Conservation (phyloP, 306 rosid species). For the Malus asiatica region DNA sequence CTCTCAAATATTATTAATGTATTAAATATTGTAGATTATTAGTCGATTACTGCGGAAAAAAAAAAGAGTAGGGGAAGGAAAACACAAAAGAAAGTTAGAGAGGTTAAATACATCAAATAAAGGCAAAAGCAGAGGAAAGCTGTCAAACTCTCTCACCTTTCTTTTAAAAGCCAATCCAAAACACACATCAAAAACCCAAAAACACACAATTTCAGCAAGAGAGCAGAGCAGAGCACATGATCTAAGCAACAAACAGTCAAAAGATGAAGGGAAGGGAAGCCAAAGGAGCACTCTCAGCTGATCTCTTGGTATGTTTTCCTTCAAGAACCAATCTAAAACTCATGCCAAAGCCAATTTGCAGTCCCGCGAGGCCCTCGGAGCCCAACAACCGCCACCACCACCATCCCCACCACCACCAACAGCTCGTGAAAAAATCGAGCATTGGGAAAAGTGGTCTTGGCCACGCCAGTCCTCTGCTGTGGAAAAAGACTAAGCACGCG, state of each 20-base stretch:
- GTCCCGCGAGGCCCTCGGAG: constrained; percentile 66
- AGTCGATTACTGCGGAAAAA: neutral
- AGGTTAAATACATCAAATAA: constrained; percentile 16
- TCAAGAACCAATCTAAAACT: constrained; percentile 63
- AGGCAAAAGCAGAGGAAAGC: constrained; percentile 49
- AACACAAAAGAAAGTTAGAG: neutral
- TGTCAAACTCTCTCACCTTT: constrained; percentile 37
- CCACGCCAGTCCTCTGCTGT: constrained; percentile 56
- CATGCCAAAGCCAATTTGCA: constrained; percentile 76
- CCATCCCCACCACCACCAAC: neutral
- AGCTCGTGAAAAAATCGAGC: constrained; percentile 36
- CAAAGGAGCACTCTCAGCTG: constrained; percentile 57
- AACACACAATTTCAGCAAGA: neutral
- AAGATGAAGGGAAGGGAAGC: constrained; percentile 46
- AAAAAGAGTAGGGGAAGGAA: constrained; percentile 21
- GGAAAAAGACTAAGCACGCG: constrained; percentile 68
- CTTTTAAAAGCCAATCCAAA: constrained; percentile 37
- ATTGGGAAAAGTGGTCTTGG: constrained; percentile 28
- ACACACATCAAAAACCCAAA: constrained; percentile 2
- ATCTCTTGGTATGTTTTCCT: constrained; percentile 84
- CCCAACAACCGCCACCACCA: constrained; percentile 16
- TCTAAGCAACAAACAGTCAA: constrained; percentile 9
- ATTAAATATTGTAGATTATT: neutral
- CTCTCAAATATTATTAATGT: too few species aligned
- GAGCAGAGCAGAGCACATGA: constrained; percentile 18